phyloP scores from a whole-genome alignment of 1,284 basidiomycete genomes.

The Moniliella sp. region DNA sequence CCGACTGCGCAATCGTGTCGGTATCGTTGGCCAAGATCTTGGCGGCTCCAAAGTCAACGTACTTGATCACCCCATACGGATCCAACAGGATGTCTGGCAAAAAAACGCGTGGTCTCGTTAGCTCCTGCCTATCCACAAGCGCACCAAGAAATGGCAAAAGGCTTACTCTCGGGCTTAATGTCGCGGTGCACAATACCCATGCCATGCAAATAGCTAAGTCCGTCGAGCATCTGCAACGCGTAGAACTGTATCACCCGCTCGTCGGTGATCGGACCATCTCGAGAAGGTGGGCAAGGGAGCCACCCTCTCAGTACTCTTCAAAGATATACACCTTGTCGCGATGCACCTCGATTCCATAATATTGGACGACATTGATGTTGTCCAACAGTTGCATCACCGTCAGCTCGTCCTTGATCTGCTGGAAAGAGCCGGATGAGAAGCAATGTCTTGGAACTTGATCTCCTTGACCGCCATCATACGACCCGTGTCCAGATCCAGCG shows the following conservation, averaged over 20 bases:
- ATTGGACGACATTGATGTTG: slow-evolving; percentile 94
- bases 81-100: slow-evolving; percentile 65
- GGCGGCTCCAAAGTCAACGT: slow-evolving; percentile 92
- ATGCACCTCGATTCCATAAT: slow-evolving; percentile 96
- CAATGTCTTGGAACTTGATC: slow-evolving; percentile 74
- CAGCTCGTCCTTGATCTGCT: slow-evolving; percentile 88
- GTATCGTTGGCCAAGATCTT: slow-evolving; percentile 89
- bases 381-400: slow-evolving; percentile 95
- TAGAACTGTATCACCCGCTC: slow-evolving; percentile 88
- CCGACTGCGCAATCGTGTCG: no score
- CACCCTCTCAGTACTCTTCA: slow-evolving; percentile 93
- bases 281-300: slow-evolving; percentile 66
- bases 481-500: slow-evolving; percentile 86
- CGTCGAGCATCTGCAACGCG: slow-evolving; percentile 87
- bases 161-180: slow-evolving; percentile 93
- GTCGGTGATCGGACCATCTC: slow-evolving; percentile 87
- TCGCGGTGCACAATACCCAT: slow-evolving; percentile 84
- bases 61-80: slow-evolving; percentile 80
- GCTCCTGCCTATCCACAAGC: no score
- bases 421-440: slow-evolving; percentile 46
- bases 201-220: slow-evolving; percentile 75
- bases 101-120: neutral
- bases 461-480: slow-evolving; percentile 98
- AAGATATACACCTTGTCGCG: slow-evolving; percentile 98
- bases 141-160: no score